Conservation (phyloP, 116 monocot genomes). For the Trichopus zeylanicus region DNA sequence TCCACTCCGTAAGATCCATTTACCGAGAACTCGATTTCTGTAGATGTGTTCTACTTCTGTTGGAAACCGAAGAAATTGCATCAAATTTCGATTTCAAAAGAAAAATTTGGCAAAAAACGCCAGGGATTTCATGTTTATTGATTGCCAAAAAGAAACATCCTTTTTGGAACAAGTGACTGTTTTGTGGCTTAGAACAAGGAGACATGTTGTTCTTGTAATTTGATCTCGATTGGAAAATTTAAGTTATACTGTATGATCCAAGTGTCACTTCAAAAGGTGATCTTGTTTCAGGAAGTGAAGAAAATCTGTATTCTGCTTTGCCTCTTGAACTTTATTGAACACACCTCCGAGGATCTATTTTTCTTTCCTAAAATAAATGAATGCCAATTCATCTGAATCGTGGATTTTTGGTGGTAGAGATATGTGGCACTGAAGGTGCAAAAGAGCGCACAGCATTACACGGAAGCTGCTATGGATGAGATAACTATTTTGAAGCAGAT, state of each 20-base stretch:
- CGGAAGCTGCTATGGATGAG: constrained; percentile 98
- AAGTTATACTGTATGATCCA: no score
- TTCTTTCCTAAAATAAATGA: background rate
- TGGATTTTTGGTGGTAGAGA: constrained; percentile 32
- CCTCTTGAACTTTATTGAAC: background rate
- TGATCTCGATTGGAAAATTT: no score
- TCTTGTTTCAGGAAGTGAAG: no score
- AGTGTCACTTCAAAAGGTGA: no score
- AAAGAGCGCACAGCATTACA: constrained; percentile 97
- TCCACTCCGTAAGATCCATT: constrained; percentile 42
- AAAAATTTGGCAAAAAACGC: no score
- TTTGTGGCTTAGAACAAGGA: no score
- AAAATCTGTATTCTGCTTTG: no score
- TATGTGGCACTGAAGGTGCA: constrained; percentile 98
- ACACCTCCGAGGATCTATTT: background rate
- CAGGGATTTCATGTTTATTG: no score
- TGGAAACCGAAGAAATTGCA: background rate
- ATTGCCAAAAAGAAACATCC: no score
- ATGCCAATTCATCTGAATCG: background rate
- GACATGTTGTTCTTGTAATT: no score
- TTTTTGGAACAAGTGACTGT: no score
- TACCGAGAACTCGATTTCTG: background rate
- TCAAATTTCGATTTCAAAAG: no score
- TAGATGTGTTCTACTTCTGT: background rate
- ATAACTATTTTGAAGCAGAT: constrained; percentile 96